Base-by-base conservation (phyloP, 1,139 yeast genomes). In the Blastobotrys malaysiensis region DNA sequence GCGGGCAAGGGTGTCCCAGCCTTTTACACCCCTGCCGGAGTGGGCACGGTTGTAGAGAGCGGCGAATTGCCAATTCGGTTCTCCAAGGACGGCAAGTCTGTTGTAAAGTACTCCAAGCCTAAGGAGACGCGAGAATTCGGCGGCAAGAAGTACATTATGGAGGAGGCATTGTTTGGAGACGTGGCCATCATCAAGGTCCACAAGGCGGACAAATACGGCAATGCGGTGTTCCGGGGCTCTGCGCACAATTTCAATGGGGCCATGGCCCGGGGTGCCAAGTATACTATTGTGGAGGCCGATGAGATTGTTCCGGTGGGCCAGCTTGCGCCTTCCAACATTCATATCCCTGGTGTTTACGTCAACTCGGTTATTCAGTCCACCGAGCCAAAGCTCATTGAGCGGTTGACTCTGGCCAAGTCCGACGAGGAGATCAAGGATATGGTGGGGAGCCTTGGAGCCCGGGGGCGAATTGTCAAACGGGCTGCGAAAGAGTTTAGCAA, bases 1-100 rank as follows among this genome's bases (percentile, higher is more conserved):
- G 81, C 77, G 13, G 79, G 73, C 11, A 72, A 79, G 4, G 81
- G 81, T 11, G 67, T 77, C 16, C 81, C 81, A 1, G 81, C 80
- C 1, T 77, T 75, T 57, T 78, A 72, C 62, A 73, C 80, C 1
- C 76, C 80, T 1, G 75, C 82, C 1, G 82, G 81, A 9, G 79
- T 71, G 14, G 75, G 75, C 43, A 78, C 82, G 9, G 75, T 78
- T 74, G 69, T 78, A 22, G 79, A 78, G 62, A 71, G 75, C 49
- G 82, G 82, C 18, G 71, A 75, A 55, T 65, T 78, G 58, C 81
- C 82, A 1, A 66, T 76, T 16, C 64, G 73, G 53, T 77, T 74
- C 63, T 59, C 62, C 51, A 57, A 57, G 21, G 65, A 69, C 47
- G 75, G 75, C 31, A 66, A 72, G 1, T 63, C 67, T 20, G 77